A percentile compares a stretch with the other conserved stretches of the same genome.
Evolutionary conservation across 2,329 filamentous ascomycete genomes (phyloP).

Genomic region (Diaporthe amygdali): DNA sequence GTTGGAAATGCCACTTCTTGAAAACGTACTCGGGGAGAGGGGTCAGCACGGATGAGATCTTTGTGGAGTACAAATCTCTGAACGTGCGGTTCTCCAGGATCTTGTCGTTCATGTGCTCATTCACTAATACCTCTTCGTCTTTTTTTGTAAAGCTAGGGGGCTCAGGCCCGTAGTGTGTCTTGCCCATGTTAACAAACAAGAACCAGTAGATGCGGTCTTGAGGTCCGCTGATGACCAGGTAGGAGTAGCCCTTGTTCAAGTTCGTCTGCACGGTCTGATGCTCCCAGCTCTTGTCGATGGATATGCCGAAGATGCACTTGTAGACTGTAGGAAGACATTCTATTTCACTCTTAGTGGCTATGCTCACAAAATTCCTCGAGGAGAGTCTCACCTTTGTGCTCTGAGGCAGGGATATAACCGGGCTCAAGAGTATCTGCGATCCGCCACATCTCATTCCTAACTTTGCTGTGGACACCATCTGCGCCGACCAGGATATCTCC

Average conservation of each 20-base stretch:
- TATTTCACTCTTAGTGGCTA: background rate
- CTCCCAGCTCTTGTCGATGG: conserved; percentile 8
- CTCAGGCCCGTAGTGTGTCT: conserved; percentile 19
- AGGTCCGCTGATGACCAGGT: conserved; percentile 25
- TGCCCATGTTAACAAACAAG: conserved; percentile 23
- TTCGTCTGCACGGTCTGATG: background rate
- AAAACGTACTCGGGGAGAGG: conserved; percentile 39
- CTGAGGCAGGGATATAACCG: background rate
- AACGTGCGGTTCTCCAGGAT: conserved; percentile 22
- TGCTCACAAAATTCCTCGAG: too few relatives aligned
- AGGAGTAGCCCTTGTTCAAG: conserved; percentile 11
- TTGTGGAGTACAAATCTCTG: conserved; percentile 19
- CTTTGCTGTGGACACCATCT: conserved; percentile 46
- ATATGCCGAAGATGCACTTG: conserved; percentile 29
- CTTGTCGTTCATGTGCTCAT: background rate
- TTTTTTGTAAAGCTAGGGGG: conserved; percentile 24
- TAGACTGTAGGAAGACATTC: conserved; percentile 4
- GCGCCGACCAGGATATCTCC: conserved; percentile 44
- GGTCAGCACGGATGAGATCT: conserved; percentile 34
- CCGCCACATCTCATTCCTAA: conserved; percentile 37
- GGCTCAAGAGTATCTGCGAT: background rate
- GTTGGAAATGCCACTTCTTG: conserved; percentile 38
- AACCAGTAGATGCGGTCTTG: conserved; percentile 28
- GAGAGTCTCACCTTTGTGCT: background rate
- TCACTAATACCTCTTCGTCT: conserved; percentile 16